phyloP scores from a whole-genome alignment of 2,329 filamentous ascomycete genomes.

The Ambrosiella cleistominuta region DNA sequence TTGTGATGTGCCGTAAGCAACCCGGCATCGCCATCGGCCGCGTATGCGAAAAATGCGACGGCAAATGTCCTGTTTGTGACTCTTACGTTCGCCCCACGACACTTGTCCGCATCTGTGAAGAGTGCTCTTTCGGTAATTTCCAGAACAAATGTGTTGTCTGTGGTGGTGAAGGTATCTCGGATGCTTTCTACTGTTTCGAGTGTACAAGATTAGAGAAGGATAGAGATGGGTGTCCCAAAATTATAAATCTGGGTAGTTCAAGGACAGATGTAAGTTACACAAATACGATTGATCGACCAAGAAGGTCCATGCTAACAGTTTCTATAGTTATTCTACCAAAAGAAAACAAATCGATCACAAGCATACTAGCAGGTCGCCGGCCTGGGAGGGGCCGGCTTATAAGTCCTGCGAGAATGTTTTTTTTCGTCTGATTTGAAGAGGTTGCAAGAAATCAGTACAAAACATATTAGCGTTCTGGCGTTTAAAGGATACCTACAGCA shows the following conservation, averaged over 20 bases:
- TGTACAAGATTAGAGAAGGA: slow-evolving; percentile 95
- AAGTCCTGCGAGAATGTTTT: too few relatives aligned
- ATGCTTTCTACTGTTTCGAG: slow-evolving; percentile 99
- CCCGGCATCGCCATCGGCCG: slow-evolving; percentile 94
- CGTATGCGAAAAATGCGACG: slow-evolving; percentile 98
- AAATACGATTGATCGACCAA: too few relatives aligned
- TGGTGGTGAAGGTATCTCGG: slow-evolving; percentile 91
- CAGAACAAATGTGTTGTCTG: slow-evolving; percentile 99
- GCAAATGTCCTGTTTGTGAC: slow-evolving; percentile 97
- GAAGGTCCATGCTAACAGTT: slow-evolving; percentile 17
- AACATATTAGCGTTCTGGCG: neutral
- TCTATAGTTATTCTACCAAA: slow-evolving; percentile 43
- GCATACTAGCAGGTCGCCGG: slow-evolving; percentile 33
- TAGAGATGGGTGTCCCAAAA: slow-evolving; percentile 93
- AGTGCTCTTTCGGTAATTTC: slow-evolving; percentile 98
- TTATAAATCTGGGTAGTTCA: slow-evolving; percentile 92
- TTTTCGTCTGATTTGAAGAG: too few relatives aligned
- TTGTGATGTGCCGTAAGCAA: slow-evolving; percentile 99
- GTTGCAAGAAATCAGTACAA: too few relatives aligned
- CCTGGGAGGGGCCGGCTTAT: slow-evolving; percentile 21
- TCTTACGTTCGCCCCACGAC: slow-evolving; percentile 97
- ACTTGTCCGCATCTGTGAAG: slow-evolving; percentile 94
- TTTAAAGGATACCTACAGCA: neutral
- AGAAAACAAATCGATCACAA: slow-evolving; percentile 43
- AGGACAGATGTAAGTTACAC: slow-evolving; percentile 61